Percentiles rank a stretch among this genome's conserved stretches.
Conservation (phyloP, 176 grass and related monocot species). For the Oryza longistaminata region DNA sequence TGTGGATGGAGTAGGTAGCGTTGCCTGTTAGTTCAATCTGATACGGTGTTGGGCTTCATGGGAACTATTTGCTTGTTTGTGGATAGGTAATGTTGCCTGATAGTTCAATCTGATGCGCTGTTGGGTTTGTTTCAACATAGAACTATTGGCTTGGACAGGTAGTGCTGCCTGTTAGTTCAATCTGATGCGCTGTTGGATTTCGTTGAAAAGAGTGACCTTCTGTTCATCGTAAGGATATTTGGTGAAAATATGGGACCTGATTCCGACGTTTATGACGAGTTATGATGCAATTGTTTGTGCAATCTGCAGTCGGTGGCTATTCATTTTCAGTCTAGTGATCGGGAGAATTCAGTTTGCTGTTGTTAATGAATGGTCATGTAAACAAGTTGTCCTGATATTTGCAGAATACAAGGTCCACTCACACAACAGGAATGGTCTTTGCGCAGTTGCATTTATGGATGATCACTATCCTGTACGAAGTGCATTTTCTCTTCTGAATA, state of each 20-base stretch:
- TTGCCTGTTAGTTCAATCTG: not conserved
- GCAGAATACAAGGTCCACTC: slow-evolving; percentile 93
- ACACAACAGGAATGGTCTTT: slow-evolving; percentile 85
- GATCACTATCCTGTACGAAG: slow-evolving; percentile 95
- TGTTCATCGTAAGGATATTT: not conserved
- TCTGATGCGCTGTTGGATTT: not conserved
- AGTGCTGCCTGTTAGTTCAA: not conserved
- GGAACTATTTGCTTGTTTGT: not conserved
- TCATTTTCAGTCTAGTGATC: not conserved
- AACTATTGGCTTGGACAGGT: not conserved
- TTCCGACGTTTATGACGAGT: not conserved
- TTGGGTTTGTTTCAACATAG: not conserved
- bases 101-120: not conserved
- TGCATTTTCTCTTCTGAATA: slow-evolving; percentile 92
- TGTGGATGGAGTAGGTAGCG: not conserved
- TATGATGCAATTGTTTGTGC: not conserved
- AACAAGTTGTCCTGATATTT: slow-evolving; percentile 1
- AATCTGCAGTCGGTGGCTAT: not conserved
- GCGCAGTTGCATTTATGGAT: slow-evolving; percentile 87
- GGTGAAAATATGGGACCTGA: not conserved
- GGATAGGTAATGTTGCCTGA: not conserved
- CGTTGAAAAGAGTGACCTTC: not conserved
- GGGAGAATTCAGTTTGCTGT: not conserved
- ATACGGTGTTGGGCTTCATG: not conserved
- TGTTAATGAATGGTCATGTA: not conserved